Percentiles rank a stretch among this genome's conserved stretches.
These are phyloP conservation scores for Eucalyptus microcorys DNA, from an alignment of 345 rosid species.

Conservation along the genomic window DNA sequence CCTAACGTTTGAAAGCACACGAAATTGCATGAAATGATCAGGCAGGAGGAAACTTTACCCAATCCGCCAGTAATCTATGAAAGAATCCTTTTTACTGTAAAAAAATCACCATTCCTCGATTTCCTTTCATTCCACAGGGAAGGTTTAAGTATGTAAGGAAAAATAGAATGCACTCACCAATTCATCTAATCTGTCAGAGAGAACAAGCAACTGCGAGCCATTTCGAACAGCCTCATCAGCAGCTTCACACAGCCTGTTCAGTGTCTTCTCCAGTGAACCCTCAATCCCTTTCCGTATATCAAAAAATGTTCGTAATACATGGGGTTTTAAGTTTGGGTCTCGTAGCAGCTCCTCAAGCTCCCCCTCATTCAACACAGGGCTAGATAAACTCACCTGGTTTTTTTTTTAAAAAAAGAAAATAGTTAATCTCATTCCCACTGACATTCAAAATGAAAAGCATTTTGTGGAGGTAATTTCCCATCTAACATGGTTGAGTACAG, in stretches of 20 bases:
- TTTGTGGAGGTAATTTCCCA: neutral
- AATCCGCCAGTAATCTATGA: neutral
- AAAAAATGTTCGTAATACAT: constrained; percentile 61
- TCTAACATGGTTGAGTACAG: neutral
- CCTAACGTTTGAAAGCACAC: neutral
- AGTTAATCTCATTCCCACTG: neutral
- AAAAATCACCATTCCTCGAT: neutral
- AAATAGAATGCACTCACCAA: constrained; percentile 32
- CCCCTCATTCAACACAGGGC: constrained; percentile 88
- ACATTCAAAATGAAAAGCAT: neutral
- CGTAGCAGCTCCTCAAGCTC: constrained; percentile 71
- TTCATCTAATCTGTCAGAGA: constrained; percentile 71
- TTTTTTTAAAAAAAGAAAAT: neutral
- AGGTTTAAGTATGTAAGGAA: neutral
- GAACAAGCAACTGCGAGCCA: constrained; percentile 91
- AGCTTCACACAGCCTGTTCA: constrained; percentile 71
- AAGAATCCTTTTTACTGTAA: neutral
- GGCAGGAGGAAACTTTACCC: neutral
- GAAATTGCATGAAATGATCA: neutral
- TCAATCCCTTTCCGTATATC: constrained; percentile 91
- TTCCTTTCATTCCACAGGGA: neutral
- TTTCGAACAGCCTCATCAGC: constrained; percentile 98
- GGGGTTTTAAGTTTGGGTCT: constrained; percentile 57
- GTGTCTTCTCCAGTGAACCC: constrained; percentile 74
- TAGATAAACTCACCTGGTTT: constrained; percentile 61